These are phyloP conservation scores for Metschnikowia peoriensis DNA, from an alignment of 805 yeast genomes.

Conservation along the genomic window DNA sequence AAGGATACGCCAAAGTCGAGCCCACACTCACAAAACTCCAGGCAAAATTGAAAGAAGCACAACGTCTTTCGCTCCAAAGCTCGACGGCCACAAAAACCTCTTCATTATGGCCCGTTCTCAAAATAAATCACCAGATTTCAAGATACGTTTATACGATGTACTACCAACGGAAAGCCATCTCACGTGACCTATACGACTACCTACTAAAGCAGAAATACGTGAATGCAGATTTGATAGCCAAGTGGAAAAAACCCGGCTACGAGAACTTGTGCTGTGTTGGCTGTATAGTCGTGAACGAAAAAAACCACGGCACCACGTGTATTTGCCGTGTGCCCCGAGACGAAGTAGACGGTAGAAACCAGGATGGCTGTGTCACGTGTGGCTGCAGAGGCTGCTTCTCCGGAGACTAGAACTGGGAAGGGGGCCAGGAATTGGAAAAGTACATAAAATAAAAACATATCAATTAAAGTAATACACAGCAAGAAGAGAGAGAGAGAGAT, in stretches of 20 bases:
- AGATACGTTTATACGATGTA: conserved; percentile 72
- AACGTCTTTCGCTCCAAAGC: conserved; percentile 31
- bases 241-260: conserved; percentile 80
- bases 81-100: conserved; percentile 45
- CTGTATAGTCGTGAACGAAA: conserved; percentile 67
- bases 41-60: conserved; percentile 52
- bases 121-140: conserved; percentile 71
- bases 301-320: conserved; percentile 63
- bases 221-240: conserved; percentile 73
- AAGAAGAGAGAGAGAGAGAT: conserved; percentile 1
- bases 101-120: conserved; percentile 66
- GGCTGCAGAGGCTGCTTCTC: conserved; percentile 76
- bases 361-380: conserved; percentile 65
- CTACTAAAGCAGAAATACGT: conserved; percentile 62
- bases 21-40: conserved; percentile 64
- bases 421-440: no score
- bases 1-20: conserved; percentile 66
- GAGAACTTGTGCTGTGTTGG: conserved; percentile 80
- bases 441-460: no score
- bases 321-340: conserved; percentile 82
- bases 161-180: conserved; percentile 67
- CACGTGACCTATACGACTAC: conserved; percentile 70
- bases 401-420: conserved; percentile 59
- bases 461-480: conserved; percentile 3
- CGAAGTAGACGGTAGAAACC: conserved; percentile 35